Percentiles rank a stretch among this genome's conserved stretches.
These are phyloP conservation scores for Blastocystis sp. DNA, from an alignment of 352 stramenopile species.

Conservation along the genomic window DNA sequence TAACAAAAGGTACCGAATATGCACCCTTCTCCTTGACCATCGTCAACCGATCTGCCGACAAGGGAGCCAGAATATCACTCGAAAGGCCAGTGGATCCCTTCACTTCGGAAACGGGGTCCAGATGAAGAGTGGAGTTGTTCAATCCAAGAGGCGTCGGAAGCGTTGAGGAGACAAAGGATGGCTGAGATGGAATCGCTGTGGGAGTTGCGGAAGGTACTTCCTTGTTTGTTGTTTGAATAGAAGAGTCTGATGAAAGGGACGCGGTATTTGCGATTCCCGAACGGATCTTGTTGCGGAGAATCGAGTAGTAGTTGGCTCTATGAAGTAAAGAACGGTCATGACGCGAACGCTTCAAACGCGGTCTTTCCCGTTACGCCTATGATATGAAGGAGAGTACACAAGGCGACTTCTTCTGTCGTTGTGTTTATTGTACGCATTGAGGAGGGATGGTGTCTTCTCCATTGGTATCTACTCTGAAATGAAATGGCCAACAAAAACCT, in stretches of 20 bases:
- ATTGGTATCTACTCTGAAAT: too few species aligned
- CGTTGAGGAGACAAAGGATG: background rate
- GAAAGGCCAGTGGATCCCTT: background rate
- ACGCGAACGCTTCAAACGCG: background rate
- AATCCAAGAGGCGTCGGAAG: background rate
- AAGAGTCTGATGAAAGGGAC: background rate
- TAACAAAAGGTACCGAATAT: background rate
- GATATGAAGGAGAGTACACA: background rate
- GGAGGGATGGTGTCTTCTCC: background rate
- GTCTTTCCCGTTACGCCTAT: background rate
- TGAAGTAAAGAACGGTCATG: background rate
- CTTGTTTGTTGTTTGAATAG: background rate
- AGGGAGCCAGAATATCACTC: background rate
- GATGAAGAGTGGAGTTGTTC: background rate
- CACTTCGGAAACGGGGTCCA: background rate
- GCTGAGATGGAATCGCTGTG: background rate
- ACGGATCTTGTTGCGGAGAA: background rate
- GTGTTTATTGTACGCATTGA: background rate
- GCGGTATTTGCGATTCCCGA: background rate
- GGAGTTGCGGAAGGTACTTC: background rate
- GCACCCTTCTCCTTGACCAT: background rate
- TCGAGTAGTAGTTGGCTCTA: background rate
- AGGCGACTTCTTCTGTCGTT: background rate
- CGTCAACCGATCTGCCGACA: background rate
- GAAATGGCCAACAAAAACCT: too few species aligned